phyloP scores from a whole-genome alignment of 805 yeast species.

The Wickerhamiella brachini region DNA sequence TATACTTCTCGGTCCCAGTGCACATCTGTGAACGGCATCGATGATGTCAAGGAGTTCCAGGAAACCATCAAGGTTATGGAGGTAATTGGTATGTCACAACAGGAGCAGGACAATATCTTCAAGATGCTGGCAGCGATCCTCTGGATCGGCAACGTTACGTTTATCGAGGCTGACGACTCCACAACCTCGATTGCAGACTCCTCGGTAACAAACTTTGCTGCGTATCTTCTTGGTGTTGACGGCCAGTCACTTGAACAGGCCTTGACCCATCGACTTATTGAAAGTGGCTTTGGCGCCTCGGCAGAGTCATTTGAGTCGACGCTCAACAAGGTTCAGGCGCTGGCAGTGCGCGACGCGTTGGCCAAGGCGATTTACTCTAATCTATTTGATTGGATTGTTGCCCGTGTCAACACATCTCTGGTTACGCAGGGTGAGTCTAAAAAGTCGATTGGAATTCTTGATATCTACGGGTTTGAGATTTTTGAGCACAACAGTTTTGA shows the following conservation, averaged over 20 bases:
- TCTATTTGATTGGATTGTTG: conserved; percentile 92
- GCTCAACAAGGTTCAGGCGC: conserved; percentile 76
- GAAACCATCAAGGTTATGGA: conserved; percentile 82
- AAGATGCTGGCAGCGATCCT: conserved; percentile 69
- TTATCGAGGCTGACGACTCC: conserved; percentile 66
- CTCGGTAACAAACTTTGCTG: conserved; percentile 89
- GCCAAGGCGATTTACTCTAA: conserved; percentile 91
- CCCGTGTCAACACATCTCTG: conserved; percentile 71
- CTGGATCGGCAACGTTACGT: conserved; percentile 90
- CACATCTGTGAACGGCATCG: conserved; percentile 72
- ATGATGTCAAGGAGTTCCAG: conserved; percentile 63
- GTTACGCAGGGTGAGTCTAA: conserved; percentile 33
- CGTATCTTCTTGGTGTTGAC: conserved; percentile 75
- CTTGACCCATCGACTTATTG: conserved; percentile 68
- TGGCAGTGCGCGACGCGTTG: conserved; percentile 83
- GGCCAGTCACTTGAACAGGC: conserved; percentile 51
- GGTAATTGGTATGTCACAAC: conserved; percentile 66
- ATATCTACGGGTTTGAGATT: conserved; percentile 93
- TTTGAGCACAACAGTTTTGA: conserved; percentile 92
- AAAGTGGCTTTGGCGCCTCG: conserved; percentile 78
- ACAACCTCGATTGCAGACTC: conserved; percentile 70
- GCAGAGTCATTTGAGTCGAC: conserved; percentile 95
- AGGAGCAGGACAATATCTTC: conserved; percentile 84
- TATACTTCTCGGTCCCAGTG: conserved; percentile 83
- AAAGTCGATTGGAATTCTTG: conserved; percentile 75